Conservation (phyloP, 306 rosid genomes). For the Mucuna pruriens region DNA sequence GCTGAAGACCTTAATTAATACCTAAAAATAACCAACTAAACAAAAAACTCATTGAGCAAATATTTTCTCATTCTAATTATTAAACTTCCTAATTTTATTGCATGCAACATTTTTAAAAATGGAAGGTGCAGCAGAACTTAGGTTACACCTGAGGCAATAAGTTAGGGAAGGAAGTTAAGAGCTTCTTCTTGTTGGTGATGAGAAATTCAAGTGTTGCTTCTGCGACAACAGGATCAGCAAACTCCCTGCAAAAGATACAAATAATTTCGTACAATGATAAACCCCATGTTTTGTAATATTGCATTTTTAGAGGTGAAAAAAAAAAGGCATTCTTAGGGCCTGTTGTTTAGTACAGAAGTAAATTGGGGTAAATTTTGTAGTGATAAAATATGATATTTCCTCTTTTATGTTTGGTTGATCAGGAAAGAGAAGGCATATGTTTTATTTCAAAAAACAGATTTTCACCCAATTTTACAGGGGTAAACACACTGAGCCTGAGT, state of each 20-base stretch:
- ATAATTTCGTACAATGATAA: conserved; percentile 24
- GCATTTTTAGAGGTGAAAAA: neutral
- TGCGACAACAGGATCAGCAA: conserved; percentile 90
- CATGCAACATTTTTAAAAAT: conserved; percentile 22
- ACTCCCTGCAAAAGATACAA: conserved; percentile 74
- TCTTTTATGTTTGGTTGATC: neutral
- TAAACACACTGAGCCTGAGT: conserved; percentile 6
- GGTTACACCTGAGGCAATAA: conserved; percentile 84
- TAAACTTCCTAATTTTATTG: conserved; percentile 5
- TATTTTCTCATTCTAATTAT: neutral
- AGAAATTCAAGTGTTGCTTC: conserved; percentile 85
- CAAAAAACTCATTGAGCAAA: conserved; percentile 3
- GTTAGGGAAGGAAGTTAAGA: conserved; percentile 73
- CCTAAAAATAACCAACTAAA: neutral
- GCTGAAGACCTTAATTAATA: conserved; percentile 1
- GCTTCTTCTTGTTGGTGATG: conserved; percentile 70
- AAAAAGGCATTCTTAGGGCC: neutral
- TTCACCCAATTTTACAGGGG: neutral
- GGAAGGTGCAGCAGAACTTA: conserved; percentile 24
- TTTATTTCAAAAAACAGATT: neutral
- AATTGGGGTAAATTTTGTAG: neutral
- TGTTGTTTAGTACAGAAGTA: neutral
- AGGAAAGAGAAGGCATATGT: neutral
- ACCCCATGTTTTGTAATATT: neutral
- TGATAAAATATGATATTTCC: neutral